Conservation (phyloP, 139 green algal species). For the Cymbomonas tetramitiformis region DNA sequence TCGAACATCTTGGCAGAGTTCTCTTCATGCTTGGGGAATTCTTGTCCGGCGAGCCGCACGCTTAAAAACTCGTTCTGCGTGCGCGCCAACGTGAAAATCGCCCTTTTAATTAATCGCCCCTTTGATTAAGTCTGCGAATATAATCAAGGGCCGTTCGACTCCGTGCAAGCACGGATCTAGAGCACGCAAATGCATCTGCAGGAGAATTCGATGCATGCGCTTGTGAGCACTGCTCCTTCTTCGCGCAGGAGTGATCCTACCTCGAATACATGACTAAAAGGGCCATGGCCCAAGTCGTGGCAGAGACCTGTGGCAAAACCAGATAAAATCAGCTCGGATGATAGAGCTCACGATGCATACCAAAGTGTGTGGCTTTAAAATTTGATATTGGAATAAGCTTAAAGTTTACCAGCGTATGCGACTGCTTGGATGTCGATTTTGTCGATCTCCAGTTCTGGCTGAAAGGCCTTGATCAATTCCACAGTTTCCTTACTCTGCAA, state of each 20-base stretch:
- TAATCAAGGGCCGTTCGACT: no score
- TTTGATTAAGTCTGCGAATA: no score
- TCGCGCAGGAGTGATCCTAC: no score
- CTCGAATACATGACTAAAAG: slow-evolving; percentile 63
- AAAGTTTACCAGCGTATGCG: no score
- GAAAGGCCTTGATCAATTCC: no score
- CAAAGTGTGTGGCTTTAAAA: not conserved
- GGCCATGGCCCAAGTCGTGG: slow-evolving; percentile 84
- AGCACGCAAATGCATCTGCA: no score
- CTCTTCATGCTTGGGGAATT: slow-evolving; percentile 42
- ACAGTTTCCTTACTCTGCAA: not conserved
- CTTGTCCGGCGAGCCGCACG: not conserved
- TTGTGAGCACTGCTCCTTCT: no score
- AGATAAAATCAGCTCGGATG: not conserved
- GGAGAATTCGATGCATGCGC: no score
- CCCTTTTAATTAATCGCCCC: no score
- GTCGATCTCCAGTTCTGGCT: slow-evolving; percentile 10
- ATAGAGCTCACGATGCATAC: not conserved
- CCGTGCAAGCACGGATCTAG: no score
- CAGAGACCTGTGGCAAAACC: slow-evolving; percentile 50
- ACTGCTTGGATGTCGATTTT: slow-evolving; percentile 12
- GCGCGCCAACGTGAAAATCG: no score
- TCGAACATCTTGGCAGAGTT: slow-evolving; percentile 50
- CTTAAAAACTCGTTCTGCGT: slow-evolving; percentile 27
- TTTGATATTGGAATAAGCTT: no score